Base-by-base conservation (phyloP, 805 yeast species). In the Barnettozyma wickerhamii region DNA sequence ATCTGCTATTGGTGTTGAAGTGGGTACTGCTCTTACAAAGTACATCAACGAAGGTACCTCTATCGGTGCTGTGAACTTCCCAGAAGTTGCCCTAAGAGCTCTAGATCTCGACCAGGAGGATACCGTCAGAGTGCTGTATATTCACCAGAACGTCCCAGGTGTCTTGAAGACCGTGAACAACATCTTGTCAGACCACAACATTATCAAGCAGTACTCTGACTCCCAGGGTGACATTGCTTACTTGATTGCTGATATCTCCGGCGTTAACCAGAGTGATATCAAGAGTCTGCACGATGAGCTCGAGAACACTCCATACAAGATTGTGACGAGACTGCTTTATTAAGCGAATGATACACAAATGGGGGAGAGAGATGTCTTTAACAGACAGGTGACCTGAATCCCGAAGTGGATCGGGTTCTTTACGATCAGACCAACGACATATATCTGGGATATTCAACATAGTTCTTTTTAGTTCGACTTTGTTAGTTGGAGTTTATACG, bases 111-210 rank as follows among this genome's bases (percentile, higher is more conserved):
- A 87, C 60, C 95, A 87, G 65, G 82, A 84, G 61, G 77, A 84
- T 62, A 76, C 83, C 41, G 97, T 90, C 52, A 86, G 99, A 71
- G 96, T 93, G 31, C 74, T 93, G 56, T 93, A 93, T 69, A 85
- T 90, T 59, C 99, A 93, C 71, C 93, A 86, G 68, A 93, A 93
- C 68, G 96, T 93, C 56, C 99, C 99, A 21, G 99, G 99, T 79
- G 99, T 93, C 42, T 76, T 93, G 77, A 86, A 88, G 65, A 88
- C 96, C 31, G 99, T 93, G 58, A 93, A 93, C 75, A 91, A 91
- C 72, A 87, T 93, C 55, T 79, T 93, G 66, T 84, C 95, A 43
- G 81, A 81, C 63, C 90, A 93, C 75, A 93, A 93, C 69, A 93
- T 93, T 66, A 97, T 90, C 69, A 91, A 93, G 69, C 99, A 93